Evolutionary conservation across 495 filamentous ascomycete genomes (phyloP).

Genomic region (Aspergillus nidulans): DNA sequence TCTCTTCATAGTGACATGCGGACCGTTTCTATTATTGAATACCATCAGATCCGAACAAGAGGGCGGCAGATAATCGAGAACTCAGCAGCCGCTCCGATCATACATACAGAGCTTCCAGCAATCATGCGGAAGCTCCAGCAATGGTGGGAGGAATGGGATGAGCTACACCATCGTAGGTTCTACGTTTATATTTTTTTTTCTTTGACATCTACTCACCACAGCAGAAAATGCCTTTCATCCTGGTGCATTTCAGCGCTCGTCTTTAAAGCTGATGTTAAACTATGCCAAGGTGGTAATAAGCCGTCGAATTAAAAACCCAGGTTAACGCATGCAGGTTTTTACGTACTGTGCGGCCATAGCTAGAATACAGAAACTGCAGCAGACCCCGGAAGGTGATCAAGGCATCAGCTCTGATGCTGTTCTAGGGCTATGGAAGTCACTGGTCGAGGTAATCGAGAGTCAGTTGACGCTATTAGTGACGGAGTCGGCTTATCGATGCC

Average conservation of each 20-base stretch:
- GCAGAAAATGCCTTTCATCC: slow-evolving; percentile 39
- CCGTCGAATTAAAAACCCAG: not conserved
- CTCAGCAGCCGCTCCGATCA: slow-evolving; percentile 23
- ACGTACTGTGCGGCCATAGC: slow-evolving; percentile 35
- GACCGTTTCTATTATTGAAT: slow-evolving; percentile 38
- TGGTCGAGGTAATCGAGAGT: slow-evolving; percentile 36
- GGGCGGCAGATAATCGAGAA: slow-evolving; percentile 34
- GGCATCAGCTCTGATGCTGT: slow-evolving; percentile 26
- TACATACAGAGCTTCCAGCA: slow-evolving; percentile 32
- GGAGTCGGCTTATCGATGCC: slow-evolving; percentile 36
- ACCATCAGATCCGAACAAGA: slow-evolving; percentile 40
- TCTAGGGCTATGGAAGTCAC: slow-evolving; percentile 33
- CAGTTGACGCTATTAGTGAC: slow-evolving; percentile 34
- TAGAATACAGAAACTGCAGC: slow-evolving; percentile 38
- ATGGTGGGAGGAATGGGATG: slow-evolving; percentile 42
- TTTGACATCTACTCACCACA: not conserved
- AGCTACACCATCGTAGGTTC: slow-evolving; percentile 38
- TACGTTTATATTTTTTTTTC: not conserved
- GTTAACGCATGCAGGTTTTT: slow-evolving; percentile 21
- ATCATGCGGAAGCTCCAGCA: slow-evolving; percentile 34
- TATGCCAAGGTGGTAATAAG: slow-evolving; percentile 23
- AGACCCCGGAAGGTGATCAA: slow-evolving; percentile 20
- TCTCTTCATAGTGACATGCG: slow-evolving; percentile 41
- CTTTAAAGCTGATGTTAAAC: slow-evolving; percentile 35
- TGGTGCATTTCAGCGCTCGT: slow-evolving; percentile 39